Percentiles rank a stretch among this genome's conserved stretches.
These are phyloP conservation scores for Bonia amplexicaulis DNA, from an alignment of 176 grass and related monocot genomes.

Conservation along the genomic window DNA sequence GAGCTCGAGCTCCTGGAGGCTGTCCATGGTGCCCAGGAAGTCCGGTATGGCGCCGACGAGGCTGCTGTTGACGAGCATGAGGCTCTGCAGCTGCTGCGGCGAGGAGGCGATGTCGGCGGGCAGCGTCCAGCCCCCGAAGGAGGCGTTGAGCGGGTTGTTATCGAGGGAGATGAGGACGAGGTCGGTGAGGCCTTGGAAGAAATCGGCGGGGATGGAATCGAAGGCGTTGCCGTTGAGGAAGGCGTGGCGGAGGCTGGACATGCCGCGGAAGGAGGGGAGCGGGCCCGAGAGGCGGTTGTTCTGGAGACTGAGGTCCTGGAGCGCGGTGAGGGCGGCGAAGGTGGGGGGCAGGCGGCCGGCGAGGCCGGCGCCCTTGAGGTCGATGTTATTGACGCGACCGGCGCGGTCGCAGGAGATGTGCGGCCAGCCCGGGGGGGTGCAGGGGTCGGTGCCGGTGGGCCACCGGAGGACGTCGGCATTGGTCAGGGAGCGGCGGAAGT, in stretches of 20 bases:
- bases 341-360: conserved; percentile 22
- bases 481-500: conserved; percentile 44
- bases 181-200: conserved; percentile 47
- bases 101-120: conserved; percentile 19
- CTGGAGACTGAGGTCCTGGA: conserved; percentile 65
- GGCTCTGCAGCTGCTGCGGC: conserved; percentile 39
- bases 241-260: conserved; percentile 44
- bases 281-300: conserved; percentile 51
- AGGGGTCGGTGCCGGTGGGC: conserved; percentile 50
- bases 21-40: conserved; percentile 41
- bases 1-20: conserved; percentile 47
- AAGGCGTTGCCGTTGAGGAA: conserved; percentile 76
- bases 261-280: conserved; percentile 58
- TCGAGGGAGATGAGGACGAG: conserved; percentile 49
- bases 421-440: conserved; percentile 42
- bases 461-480: conserved; percentile 51
- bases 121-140: conserved; percentile 46
- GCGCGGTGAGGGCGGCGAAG: conserved; percentile 42
- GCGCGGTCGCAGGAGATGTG: conserved; percentile 60
- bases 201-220: conserved; percentile 52
- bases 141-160: conserved; percentile 51
- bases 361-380: conserved; percentile 51
- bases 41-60: conserved; percentile 51
- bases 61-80: conserved; percentile 40
- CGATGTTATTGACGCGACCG: conserved; percentile 70